These are phyloP conservation scores for Mycena rebaudengoi DNA, from an alignment of 768 basidiomycete genomes.

Conservation along the genomic window DNA sequence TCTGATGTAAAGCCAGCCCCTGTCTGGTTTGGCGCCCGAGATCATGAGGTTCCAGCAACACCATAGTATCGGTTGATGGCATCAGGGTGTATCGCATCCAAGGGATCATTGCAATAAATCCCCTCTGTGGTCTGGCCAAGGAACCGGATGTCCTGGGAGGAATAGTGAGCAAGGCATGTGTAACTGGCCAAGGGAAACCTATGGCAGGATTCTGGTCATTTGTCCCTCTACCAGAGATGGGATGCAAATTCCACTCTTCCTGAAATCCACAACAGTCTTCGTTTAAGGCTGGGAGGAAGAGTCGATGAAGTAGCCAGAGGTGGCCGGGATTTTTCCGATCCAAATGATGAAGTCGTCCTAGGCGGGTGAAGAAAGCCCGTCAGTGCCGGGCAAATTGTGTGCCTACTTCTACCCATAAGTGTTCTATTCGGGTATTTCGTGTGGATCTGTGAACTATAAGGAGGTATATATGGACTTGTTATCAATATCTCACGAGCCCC, in stretches of 20 bases:
- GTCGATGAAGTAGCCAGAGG: background rate
- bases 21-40: background rate
- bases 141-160: background rate
- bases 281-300: slow-evolving; percentile 41
- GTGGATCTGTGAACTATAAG: background rate
- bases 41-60: background rate
- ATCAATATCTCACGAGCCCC: background rate
- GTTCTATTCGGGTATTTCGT: background rate
- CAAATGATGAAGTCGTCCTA: background rate
- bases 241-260: slow-evolving; percentile 43
- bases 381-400: slow-evolving; percentile 5
- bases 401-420: slow-evolving; percentile 4
- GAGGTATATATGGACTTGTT: background rate
- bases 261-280: slow-evolving; percentile 36
- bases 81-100: background rate
- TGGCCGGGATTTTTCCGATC: background rate
- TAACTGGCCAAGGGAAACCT: background rate
- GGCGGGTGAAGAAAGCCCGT: too few species aligned
- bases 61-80: slow-evolving; percentile 14
- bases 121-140: background rate
- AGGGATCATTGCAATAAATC: background rate
- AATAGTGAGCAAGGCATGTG: background rate
- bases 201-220: slow-evolving; percentile 8
- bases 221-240: slow-evolving; percentile 29
- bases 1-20: slow-evolving; percentile 1